Conservation (phyloP, 2,329 filamentous ascomycete genomes). For the Colletotrichum lentis region DNA sequence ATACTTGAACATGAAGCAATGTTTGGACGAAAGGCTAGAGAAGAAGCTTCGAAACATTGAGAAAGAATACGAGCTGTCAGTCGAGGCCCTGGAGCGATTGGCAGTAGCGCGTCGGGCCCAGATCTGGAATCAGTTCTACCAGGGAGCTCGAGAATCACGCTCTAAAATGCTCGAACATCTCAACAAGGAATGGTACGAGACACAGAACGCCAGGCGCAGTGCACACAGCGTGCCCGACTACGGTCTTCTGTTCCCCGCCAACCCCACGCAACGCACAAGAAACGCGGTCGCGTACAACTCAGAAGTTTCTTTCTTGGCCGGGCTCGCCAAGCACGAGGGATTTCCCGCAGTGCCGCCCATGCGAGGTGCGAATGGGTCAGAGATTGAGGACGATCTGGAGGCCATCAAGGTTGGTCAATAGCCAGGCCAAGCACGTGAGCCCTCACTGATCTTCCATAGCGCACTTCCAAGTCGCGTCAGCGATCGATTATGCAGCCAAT, state of each 20-base stretch:
- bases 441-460: slow-evolving; percentile 16
- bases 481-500: slow-evolving; percentile 53
- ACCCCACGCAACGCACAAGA: slow-evolving; percentile 77
- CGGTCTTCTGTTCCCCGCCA: slow-evolving; percentile 80
- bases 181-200: slow-evolving; percentile 90
- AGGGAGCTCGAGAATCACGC: slow-evolving; percentile 82
- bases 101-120: slow-evolving; percentile 85
- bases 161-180: slow-evolving; percentile 82
- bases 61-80: slow-evolving; percentile 75
- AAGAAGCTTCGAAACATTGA: slow-evolving; percentile 81
- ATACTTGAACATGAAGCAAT: slow-evolving; percentile 88
- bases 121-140: slow-evolving; percentile 89
- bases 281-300: slow-evolving; percentile 93
- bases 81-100: slow-evolving; percentile 75
- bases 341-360: slow-evolving; percentile 95
- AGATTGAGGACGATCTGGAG: slow-evolving; percentile 86
- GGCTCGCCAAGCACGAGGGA: slow-evolving; percentile 92
- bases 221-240: slow-evolving; percentile 84
- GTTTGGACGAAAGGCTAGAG: slow-evolving; percentile 81
- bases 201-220: slow-evolving; percentile 86
- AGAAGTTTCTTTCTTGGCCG: slow-evolving; percentile 90
- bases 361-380: slow-evolving; percentile 72
- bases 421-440: not conserved
- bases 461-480: slow-evolving; percentile 41
- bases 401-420: slow-evolving; percentile 75